Base-by-base conservation (phyloP, 148 eudicot genomes). In the Nyssa sinensis region DNA sequence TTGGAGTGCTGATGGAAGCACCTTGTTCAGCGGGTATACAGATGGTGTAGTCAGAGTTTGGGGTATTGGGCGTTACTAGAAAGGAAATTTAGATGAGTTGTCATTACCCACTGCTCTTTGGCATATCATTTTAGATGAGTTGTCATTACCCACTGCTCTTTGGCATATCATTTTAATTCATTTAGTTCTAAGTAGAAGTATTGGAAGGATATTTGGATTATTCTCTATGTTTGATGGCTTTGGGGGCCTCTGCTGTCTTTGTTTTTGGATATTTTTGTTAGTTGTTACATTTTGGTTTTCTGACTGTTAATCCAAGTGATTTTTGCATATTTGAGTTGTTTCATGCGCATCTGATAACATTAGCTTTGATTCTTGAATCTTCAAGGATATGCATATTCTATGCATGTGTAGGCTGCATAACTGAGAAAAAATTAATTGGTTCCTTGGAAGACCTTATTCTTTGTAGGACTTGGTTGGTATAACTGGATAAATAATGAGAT, bases 1-100 rank as follows among this genome's bases (percentile, higher is more conserved):
- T 75, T 81, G 84, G 87, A 81, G 79, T 23, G 84, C 84, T 0
- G 87, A 84, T 81, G 87, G 87, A 1, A 79, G 77, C 81, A 84
- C 84, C 16, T 77, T 84, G 67, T 84, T 84, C 80, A 78, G 84
- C 53, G 84, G 87, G 21, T 84, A 84, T 78, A 78, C 87, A 3
- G 87, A 84, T 8, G 87, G 87, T 64, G 74, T 81, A 10, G 72
- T 84, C 74, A 78, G 87, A 37, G 84, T 84, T 28, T 84, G 76
- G 7, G 75, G 67, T 7, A 44, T 81, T 63, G 81, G 77, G 24
- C 87, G 87, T 65, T 81, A 31, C 67, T 84, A 84, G 83, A 44
- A 14, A 44, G 51, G 16, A 44, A 3, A 44, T 44, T 14, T 14
- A 44, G 51, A 3, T 19, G 16, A 44, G 17, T 19, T n/a, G n/a